Conservation (phyloP, 306 rosid species). For the Vicia villosa region DNA sequence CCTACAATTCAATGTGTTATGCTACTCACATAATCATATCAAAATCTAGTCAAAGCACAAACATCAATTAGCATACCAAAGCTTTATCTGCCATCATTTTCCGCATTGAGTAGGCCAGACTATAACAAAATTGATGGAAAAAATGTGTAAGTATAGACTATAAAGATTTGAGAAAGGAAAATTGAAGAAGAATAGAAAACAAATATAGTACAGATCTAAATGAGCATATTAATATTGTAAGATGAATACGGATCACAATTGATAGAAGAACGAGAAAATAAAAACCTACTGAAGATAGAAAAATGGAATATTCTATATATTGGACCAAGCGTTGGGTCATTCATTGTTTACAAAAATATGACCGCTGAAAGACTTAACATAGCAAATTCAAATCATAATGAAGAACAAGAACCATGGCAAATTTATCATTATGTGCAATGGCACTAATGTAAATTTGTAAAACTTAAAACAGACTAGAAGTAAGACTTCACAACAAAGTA, state of each 20-base stretch:
- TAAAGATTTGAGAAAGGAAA: not conserved
- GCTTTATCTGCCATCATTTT: slow-evolving; percentile 99
- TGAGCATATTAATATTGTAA: not conserved
- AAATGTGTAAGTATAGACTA: slow-evolving; percentile 13
- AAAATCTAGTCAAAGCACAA: slow-evolving; percentile 25
- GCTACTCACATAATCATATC: slow-evolving; percentile 10
- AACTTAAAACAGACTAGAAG: not conserved
- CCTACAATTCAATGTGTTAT: slow-evolving; percentile 51
- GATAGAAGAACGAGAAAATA: slow-evolving; percentile 16
- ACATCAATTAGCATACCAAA: slow-evolving; percentile 65
- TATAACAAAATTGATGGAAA: slow-evolving; percentile 37
- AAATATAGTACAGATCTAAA: not conserved
- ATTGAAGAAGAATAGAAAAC: not conserved
- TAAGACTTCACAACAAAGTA: slow-evolving; percentile 3
- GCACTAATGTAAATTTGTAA: not conserved
- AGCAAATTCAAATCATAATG: not conserved
- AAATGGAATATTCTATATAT: slow-evolving; percentile 13
- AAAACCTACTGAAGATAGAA: slow-evolving; percentile 1
- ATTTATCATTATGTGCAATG: slow-evolving; percentile 11
- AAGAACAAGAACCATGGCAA: slow-evolving; percentile 18
- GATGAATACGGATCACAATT: not conserved
- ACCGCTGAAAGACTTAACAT: not conserved
- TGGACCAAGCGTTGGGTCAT: not conserved
- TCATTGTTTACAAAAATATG: not conserved
- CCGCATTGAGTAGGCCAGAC: slow-evolving; percentile 96